Evolutionary conservation across 2,329 filamentous ascomycete genomes (phyloP).

Genomic region (Colletotrichum viniferum): DNA sequence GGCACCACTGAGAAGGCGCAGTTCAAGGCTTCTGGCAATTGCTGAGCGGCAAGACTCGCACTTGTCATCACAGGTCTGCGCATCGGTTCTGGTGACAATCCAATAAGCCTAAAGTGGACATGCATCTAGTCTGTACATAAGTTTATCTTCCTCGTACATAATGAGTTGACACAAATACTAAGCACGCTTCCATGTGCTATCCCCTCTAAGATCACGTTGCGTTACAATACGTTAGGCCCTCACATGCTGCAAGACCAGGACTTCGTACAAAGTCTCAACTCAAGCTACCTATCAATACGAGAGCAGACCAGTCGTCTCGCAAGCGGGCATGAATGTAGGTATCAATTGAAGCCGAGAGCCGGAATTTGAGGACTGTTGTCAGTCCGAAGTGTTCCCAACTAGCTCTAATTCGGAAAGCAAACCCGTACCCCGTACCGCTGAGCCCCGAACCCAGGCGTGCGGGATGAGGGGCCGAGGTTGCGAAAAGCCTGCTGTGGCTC

Average conservation of each 20-base stretch:
- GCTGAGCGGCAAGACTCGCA: not conserved
- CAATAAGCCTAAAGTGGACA: not conserved
- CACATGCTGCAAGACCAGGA: not conserved
- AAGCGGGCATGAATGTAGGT: not conserved
- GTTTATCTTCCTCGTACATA: not conserved
- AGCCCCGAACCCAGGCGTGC: not conserved
- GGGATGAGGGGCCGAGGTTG: not conserved
- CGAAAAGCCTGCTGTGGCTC: not conserved
- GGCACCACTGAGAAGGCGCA: conserved; percentile 4
- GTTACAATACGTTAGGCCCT: not conserved
- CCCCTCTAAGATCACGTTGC: not conserved
- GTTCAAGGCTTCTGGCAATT: conserved; percentile 11
- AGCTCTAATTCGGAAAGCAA: not conserved
- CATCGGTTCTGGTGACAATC: not conserved
- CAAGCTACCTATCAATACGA: not conserved
- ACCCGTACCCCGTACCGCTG: not conserved
- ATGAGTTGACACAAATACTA: not conserved
- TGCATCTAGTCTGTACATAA: not conserved
- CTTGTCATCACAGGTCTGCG: not conserved
- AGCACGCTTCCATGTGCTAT: not conserved
- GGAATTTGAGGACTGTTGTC: not conserved
- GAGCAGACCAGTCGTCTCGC: not conserved
- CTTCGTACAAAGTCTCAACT: not conserved
- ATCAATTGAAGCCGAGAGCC: not conserved
- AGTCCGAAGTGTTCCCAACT: not conserved